phyloP scores from a whole-genome alignment of 306 rosid genomes.

The Ochetophila trinervis region DNA sequence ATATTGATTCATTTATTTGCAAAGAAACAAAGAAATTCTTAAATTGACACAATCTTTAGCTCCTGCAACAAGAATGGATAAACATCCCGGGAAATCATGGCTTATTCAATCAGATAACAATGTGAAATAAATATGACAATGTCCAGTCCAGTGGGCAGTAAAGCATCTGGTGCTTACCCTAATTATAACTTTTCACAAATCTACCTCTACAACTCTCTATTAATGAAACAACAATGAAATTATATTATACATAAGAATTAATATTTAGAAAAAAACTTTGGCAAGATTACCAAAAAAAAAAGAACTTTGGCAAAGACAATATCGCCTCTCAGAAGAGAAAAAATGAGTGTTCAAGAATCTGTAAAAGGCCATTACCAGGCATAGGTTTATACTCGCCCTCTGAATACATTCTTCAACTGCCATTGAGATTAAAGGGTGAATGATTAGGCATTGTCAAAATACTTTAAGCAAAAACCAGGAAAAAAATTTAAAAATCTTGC shows the following conservation, averaged over 20 bases:
- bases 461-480: slow-evolving; percentile 2
- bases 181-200: slow-evolving; percentile 22
- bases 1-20: no score
- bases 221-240: slow-evolving; percentile 5
- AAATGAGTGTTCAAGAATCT: slow-evolving; percentile 24
- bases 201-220: slow-evolving; percentile 14
- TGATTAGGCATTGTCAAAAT: no score
- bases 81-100: neutral
- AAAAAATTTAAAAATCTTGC: neutral
- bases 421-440: neutral
- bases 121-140: slow-evolving; percentile 9
- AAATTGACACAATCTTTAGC: neutral
- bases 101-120: slow-evolving; percentile 10
- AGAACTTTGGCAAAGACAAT: slow-evolving; percentile 5
- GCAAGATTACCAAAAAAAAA: no score
- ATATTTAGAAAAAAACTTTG: slow-evolving; percentile 10
- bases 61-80: neutral
- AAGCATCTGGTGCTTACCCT: slow-evolving; percentile 22
- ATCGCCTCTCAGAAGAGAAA: neutral
- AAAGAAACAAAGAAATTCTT: no score
- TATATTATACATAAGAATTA: neutral
- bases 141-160: slow-evolving; percentile 8
- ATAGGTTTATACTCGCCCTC: slow-evolving; percentile 31
- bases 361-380: slow-evolving; percentile 20
- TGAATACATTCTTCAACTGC: slow-evolving; percentile 63